Evolutionary conservation across 169 alveolate genomes (phyloP), one percentile per base, ranked within the genome.

Genomic region (Cryptosporidium sp.): DNA sequence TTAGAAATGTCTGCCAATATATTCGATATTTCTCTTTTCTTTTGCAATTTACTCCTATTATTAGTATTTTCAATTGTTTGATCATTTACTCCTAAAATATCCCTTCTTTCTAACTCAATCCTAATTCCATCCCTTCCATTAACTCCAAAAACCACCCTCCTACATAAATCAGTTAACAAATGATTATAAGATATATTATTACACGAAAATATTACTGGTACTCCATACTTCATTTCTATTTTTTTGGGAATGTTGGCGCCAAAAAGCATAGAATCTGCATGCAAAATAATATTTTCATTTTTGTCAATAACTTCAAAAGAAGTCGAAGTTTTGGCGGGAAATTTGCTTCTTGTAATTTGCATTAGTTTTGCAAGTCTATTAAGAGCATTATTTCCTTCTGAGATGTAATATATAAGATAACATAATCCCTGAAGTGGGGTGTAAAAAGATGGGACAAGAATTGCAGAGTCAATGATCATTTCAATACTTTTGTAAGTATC

Each of bases 311-410:
- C 21, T 14, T 26, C n/a, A 12, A 23, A 73, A 70, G 45, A 33
- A n/a, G 23, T 58, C 7, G 31, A 0, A 12, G 2, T 69, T 35
- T 69, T 9, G 31, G 60, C 37, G 80, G 35, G 37, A 18, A 18
- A 0, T 39, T 21, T 48, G 37, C 23, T 73, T 29, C 51, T 80
- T 12, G 89, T 80, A 6, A 62, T 44, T 29, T 80, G 73, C 45
- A 80, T 39, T 0, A 80, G 65, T 48, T 62, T 39, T 1, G 80
- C 75, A 21, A 80, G 68, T 35, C 89, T 62, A 48, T 44, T 80
- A 12, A 80, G 56, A 37, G 89, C 73, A 65, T 80, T 80, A n/a
- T 42, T 80, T 18, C 89, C 89, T 39, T 80, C 89, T 9, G 89
- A 80, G 10, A 80, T 67, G 14, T 80, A 80, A 39, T 80, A 80